Base-by-base conservation (phyloP, 2,329 filamentous ascomycete species). In the Alternaria panax region DNA sequence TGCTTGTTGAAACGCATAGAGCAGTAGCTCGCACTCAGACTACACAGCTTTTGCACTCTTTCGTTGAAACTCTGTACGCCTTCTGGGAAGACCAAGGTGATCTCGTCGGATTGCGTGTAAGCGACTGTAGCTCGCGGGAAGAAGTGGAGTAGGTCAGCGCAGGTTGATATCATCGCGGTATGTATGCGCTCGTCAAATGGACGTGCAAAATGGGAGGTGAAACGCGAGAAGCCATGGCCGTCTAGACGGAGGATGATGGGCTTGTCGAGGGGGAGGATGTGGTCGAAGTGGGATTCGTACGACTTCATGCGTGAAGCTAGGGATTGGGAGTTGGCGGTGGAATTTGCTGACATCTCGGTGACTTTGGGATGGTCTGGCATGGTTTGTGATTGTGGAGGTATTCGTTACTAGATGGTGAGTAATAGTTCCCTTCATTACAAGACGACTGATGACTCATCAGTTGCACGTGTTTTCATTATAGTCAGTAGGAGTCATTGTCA, bases 51-150 rank as follows among this genome's bases (percentile, higher is more conserved):
- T 40, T 76, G 73, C 9, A 76, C 43, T 2, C 73, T 61, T 9
- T 70, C 70, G 51, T 69, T 74, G 60, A 74, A 76, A 28, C 25
- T 59, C 8, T 71, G 65, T 2, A 75, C 66, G 7, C 73, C 73
- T 14, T 43, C 16, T 1, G 73, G 71, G 32, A 75, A 76, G 12
- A 75, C 62, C 1, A 76, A 59, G 1, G 73, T 76, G 43, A 76
- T 75, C 22, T 76, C 73, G 38, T 76, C 72, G 18, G 72, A 75
- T 43, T 76, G 73, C 40, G 72, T 75, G 56, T 76, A 76, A 7
- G 71, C 72, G 18, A 75, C 62, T 14, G 68, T 75, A 2, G 72
- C 73, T 22, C 62, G 57, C 0, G 67, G 59, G 55, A 76, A 74
- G 62, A 66, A 76, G 18, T 59, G 52, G 5, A 76, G 66, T 3